Percentiles rank a stretch among this genome's conserved stretches.
These are phyloP conservation scores for Coemansia brasiliensis DNA, from an alignment of 192 early-diverging fungal species.

Conservation along the genomic window DNA sequence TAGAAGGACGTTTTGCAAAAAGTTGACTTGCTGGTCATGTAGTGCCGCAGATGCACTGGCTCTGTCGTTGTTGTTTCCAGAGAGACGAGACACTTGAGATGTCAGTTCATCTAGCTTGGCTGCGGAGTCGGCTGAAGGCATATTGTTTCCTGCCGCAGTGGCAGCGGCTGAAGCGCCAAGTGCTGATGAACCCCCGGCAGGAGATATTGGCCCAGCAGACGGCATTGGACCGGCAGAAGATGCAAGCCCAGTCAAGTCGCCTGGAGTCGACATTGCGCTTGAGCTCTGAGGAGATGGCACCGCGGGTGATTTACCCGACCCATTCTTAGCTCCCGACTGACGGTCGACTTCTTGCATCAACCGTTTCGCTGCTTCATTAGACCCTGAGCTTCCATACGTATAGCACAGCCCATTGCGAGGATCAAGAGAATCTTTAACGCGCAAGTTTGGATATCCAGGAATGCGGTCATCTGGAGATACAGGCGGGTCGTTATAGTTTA, in stretches of 20 bases:
- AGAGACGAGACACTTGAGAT: constrained; percentile 37
- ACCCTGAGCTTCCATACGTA: constrained; percentile 47
- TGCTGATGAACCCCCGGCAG: constrained; percentile 1
- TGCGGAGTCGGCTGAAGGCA: constrained; percentile 33
- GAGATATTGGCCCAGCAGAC: neutral
- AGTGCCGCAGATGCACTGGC: constrained; percentile 47
- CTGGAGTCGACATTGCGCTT: neutral
- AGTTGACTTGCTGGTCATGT: constrained; percentile 52
- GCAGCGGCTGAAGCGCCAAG: constrained; percentile 23
- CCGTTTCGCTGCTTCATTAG: constrained; percentile 43
- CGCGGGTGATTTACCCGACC: neutral
- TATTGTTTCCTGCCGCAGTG: constrained; percentile 30
- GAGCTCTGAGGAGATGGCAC: constrained; percentile 1
- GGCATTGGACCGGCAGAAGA: neutral
- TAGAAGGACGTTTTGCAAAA: constrained; percentile 45
- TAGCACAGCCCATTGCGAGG: constrained; percentile 46
- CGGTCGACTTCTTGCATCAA: constrained; percentile 52
- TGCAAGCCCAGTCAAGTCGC: constrained; percentile 7
- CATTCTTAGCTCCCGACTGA: constrained; percentile 20
- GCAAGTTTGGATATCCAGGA: constrained; percentile 44
- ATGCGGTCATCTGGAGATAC: constrained; percentile 37
- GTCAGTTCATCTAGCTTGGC: constrained; percentile 48
- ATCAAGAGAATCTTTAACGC: constrained; percentile 41
- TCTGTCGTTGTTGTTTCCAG: constrained; percentile 20
- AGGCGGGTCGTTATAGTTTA: constrained; percentile 32